Conservation (phyloP, 208 protist genomes). For the Zelonia costaricensis region DNA sequence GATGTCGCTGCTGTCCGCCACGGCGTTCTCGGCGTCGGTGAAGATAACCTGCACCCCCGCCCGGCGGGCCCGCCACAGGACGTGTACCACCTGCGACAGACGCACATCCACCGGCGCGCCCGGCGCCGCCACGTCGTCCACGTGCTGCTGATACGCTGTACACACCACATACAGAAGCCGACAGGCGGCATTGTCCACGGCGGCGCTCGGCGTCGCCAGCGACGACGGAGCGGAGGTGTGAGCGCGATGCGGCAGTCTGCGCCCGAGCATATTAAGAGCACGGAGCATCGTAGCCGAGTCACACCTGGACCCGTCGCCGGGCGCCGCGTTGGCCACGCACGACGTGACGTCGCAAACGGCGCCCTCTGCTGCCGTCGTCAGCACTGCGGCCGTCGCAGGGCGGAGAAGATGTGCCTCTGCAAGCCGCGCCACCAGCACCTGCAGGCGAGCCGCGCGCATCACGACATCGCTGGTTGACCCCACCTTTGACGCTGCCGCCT, state of each 20-base stretch:
- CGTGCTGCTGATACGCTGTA: conserved; percentile 7
- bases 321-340: neutral
- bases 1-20: neutral
- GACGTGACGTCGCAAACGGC: neutral
- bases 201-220: neutral
- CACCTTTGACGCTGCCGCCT: neutral
- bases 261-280: conserved; percentile 4
- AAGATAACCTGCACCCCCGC: conserved; percentile 8
- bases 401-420: neutral
- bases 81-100: conserved; percentile 3
- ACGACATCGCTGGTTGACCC: no score
- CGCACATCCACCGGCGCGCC: neutral
- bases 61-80: conserved; percentile 8
- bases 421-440: neutral
- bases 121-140: neutral
- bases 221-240: neutral
- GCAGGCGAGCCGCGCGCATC: conserved; percentile 16
- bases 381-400: neutral
- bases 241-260: no score
- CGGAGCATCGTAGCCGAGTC: conserved; percentile 1
- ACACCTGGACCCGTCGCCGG: neutral
- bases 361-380: neutral
- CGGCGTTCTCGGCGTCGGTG: neutral
- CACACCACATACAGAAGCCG: conserved; percentile 11
- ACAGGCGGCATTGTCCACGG: no score